Conservation (phyloP, 768 basidiomycete genomes). For the Podaxis sp. region DNA sequence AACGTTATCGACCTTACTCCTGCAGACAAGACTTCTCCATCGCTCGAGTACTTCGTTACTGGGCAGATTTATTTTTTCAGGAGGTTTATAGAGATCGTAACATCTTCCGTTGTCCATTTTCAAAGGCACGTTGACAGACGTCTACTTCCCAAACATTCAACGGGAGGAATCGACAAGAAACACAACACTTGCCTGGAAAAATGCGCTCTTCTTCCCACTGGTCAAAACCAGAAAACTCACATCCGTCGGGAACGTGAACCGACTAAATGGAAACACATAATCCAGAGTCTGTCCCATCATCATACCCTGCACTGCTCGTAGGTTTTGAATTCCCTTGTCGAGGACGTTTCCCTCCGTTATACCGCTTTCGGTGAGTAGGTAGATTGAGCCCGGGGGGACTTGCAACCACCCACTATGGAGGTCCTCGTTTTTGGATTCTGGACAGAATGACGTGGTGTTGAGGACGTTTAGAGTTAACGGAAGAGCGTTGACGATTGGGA, state of each 20-base stretch:
- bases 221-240: slow-evolving; percentile 61
- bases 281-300: slow-evolving; percentile 65
- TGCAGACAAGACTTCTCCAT: slow-evolving; percentile 59
- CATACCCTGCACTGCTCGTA: slow-evolving; percentile 60
- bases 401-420: slow-evolving; percentile 75
- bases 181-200: slow-evolving; percentile 55
- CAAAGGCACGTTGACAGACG: slow-evolving; percentile 54
- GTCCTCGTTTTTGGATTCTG: slow-evolving; percentile 69
- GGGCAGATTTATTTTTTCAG: slow-evolving; percentile 44
- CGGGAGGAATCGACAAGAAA: not conserved
- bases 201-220: slow-evolving; percentile 66
- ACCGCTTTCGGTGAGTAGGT: slow-evolving; percentile 65
- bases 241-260: slow-evolving; percentile 72
- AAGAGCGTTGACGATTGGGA: slow-evolving; percentile 54
- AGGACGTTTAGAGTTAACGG: slow-evolving; percentile 62
- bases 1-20: slow-evolving; percentile 59
- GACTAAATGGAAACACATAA: slow-evolving; percentile 76
- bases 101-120: slow-evolving; percentile 20
- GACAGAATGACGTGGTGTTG: slow-evolving; percentile 57
- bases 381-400: slow-evolving; percentile 56
- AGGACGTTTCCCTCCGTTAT: slow-evolving; percentile 66
- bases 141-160: slow-evolving; percentile 37
- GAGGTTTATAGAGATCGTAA: slow-evolving; percentile 47
- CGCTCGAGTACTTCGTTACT: slow-evolving; percentile 41
- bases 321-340: slow-evolving; percentile 59